phyloP scores from a whole-genome alignment of 352 stramenopile species.

The Phytophthora nicotianae region DNA sequence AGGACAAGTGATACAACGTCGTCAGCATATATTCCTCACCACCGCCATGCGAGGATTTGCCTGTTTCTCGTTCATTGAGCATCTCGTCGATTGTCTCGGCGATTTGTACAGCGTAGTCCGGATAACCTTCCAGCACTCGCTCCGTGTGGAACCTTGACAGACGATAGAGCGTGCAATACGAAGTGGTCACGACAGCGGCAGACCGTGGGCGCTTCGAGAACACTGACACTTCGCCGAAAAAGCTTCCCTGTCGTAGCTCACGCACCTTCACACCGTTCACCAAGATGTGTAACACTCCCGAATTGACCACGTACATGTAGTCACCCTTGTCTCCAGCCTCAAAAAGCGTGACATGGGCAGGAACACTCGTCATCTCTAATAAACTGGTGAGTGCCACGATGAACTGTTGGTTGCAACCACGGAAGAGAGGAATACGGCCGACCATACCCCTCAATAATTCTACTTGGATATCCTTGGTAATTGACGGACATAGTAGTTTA shows the following conservation, averaged over 20 bases:
- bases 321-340: constrained; percentile 61
- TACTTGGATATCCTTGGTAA: constrained; percentile 78
- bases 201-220: constrained; percentile 67
- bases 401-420: constrained; percentile 63
- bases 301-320: constrained; percentile 79
- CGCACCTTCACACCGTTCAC: constrained; percentile 63
- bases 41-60: not conserved
- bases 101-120: constrained; percentile 55
- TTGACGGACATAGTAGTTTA: constrained; percentile 72
- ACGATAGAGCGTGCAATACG: constrained; percentile 72
- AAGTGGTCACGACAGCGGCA: constrained; percentile 58
- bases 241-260: constrained; percentile 66
- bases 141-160: constrained; percentile 69
- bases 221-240: constrained; percentile 76
- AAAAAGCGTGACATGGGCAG: constrained; percentile 60
- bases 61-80: constrained; percentile 43
- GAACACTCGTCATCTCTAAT: constrained; percentile 66
- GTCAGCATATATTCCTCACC: constrained; percentile 60
- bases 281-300: constrained; percentile 60
- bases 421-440: constrained; percentile 63
- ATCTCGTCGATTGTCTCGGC: constrained; percentile 50
- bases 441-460: constrained; percentile 68
- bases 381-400: constrained; percentile 70
- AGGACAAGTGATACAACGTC: constrained; percentile 54
- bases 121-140: constrained; percentile 62